phyloP scores from a whole-genome alignment of 2,329 filamentous ascomycete genomes.

The Beauveria caledonica region DNA sequence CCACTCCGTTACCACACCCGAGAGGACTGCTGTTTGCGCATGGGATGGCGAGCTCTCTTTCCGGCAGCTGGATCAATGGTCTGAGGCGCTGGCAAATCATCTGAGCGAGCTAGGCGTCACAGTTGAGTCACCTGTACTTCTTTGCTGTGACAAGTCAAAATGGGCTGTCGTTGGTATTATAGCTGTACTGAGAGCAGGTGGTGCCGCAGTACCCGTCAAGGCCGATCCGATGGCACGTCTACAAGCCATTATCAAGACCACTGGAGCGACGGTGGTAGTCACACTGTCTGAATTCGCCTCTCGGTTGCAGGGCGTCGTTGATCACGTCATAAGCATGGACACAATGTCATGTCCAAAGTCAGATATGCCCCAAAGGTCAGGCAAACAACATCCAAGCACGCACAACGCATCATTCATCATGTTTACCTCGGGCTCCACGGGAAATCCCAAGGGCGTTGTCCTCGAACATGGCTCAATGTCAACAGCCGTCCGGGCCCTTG shows the following conservation, averaged over 20 bases:
- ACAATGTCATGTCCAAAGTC: too few relatives aligned
- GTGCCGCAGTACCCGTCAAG: conserved; percentile 22
- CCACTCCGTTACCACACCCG: background rate
- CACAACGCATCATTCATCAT: conserved; percentile 26
- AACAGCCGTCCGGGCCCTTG: conserved; percentile 17
- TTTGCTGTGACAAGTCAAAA: conserved; percentile 23
- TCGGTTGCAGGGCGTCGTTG: background rate
- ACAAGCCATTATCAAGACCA: background rate
- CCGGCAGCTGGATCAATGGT: conserved; percentile 11
- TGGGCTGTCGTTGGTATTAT: conserved; percentile 22
- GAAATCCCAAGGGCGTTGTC: conserved; percentile 34
- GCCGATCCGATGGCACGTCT: conserved; percentile 6
- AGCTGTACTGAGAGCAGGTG: conserved; percentile 21
- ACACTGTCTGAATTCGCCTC: background rate
- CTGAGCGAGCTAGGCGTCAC: background rate
- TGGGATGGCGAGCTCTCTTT: conserved; percentile 19
- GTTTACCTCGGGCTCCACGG: conserved; percentile 46
- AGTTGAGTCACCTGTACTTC: conserved; percentile 11
- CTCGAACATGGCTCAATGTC: conserved; percentile 2
- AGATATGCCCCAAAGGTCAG: background rate
- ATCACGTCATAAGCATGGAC: background rate
- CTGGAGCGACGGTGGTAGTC: background rate
- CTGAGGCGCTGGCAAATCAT: background rate
- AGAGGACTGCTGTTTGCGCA: background rate
- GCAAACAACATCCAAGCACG: background rate